Percentiles rank a stretch among this genome's conserved stretches.
These are phyloP conservation scores for Trypanosoma platydactyli DNA, from an alignment of 208 protist species.

Conservation along the genomic window DNA sequence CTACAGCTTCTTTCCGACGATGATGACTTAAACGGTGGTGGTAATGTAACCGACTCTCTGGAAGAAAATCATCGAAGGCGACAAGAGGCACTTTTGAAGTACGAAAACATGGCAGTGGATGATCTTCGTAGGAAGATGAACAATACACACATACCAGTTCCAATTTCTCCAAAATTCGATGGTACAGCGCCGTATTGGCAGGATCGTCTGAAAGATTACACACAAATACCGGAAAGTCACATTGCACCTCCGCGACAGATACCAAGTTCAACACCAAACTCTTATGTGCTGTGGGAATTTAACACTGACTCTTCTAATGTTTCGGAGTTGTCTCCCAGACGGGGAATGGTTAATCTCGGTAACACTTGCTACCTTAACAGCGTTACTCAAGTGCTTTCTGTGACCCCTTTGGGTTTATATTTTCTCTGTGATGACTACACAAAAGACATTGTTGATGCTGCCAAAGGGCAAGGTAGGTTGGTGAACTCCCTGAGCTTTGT, in stretches of 20 bases:
- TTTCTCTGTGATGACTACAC: conserved; percentile 85
- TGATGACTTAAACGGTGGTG: conserved; percentile 8
- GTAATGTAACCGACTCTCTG: neutral
- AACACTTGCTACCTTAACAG: conserved; percentile 95
- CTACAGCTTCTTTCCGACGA: conserved; percentile 8
- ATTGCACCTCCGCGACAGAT: conserved; percentile 20
- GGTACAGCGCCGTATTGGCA: conserved; percentile 7
- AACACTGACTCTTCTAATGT: conserved; percentile 21
- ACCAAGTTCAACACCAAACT: conserved; percentile 12
- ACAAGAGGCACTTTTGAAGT: conserved; percentile 24
- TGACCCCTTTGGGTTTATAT: conserved; percentile 85
- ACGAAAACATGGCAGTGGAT: conserved; percentile 12
- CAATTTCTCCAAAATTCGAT: neutral
- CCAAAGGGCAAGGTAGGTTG: conserved; percentile 34
- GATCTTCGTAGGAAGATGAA: conserved; percentile 8
- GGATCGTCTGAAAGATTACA: neutral
- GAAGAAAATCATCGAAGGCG: conserved; percentile 25
- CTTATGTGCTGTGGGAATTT: conserved; percentile 40
- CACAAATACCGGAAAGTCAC: neutral
- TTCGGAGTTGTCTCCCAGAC: conserved; percentile 22
- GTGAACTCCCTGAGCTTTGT: conserved; percentile 79
- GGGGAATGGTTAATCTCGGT: conserved; percentile 90
- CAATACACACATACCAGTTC: neutral
- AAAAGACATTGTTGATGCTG: conserved; percentile 33
- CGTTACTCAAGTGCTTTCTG: conserved; percentile 77